Base-by-base conservation (phyloP, 257 asterid genomes). In the Ballota nigra region DNA sequence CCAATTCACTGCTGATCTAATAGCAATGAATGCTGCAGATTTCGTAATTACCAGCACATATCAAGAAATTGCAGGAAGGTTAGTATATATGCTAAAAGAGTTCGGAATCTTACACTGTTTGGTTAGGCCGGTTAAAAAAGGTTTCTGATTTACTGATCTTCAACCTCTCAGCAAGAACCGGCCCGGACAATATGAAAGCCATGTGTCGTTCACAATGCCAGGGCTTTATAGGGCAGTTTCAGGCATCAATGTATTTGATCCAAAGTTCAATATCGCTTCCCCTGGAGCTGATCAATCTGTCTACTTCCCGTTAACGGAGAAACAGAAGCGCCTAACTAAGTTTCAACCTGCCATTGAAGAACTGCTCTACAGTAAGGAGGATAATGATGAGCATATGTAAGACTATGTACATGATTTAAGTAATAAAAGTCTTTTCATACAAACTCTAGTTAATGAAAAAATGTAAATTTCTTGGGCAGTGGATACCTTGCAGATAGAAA, bases 41-140 rank as follows among this genome's bases (percentile, higher is more conserved):
- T 92, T 89, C 77, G 82, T 89, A 51, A 83, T 92, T 53, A 82
- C 97, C 63, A 89, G 95, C 81, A 92, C 96, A 61, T 92, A 85
- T 75, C 98, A 92, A 84, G 98, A 92, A 82, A 89, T 92, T 57
- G 98, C 96, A 5, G 98, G 98, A 82, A 92, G 96, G 98, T 92
- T 29, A 68, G 87, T 58, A 7, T 29, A 20, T 47, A 19, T 52
- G 55, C 58, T 73, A 15, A 31, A 34, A 15, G 58, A 47, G 63
- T 51, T 72, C 1, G 33, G 60, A 58, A 58, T 22, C 58, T 41
- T 66, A 69, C 49, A 66, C 29, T 71, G 16, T 56, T 29, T 53
- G 63, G 31, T 56, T 29, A 59, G 63, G 31, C 23, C 15, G 57
- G 47, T 60, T n/a, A n/a, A n/a, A n/a, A n/a, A 63, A 58, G 68